Conservation (phyloP, 2,329 filamentous ascomycete genomes). For the Claviceps sp. region DNA sequence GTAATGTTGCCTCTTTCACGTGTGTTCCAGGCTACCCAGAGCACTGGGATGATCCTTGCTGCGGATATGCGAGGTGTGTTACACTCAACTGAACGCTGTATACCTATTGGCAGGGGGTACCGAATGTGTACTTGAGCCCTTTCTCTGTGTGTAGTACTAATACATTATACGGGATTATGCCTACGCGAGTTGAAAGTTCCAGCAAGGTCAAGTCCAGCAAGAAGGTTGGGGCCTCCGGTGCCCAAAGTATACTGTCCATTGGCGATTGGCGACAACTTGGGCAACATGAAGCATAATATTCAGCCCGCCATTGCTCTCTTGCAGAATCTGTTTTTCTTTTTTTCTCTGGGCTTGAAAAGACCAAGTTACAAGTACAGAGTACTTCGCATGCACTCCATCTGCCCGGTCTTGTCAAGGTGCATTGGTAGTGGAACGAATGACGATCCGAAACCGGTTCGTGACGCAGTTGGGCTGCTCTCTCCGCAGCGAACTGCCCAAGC, state of each 20-base stretch:
- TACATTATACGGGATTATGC: background rate
- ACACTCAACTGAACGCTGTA: background rate
- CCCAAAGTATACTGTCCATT: background rate
- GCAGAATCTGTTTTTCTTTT: background rate
- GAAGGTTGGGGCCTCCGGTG: background rate
- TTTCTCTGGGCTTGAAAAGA: background rate
- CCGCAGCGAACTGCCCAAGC: background rate
- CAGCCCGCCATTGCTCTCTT: background rate
- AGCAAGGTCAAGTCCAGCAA: background rate
- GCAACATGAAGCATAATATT: background rate
- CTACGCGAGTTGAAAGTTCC: background rate
- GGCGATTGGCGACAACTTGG: background rate
- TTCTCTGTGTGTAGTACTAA: background rate
- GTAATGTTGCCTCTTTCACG: background rate
- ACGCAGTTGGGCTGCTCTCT: background rate
- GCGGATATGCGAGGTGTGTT: background rate
- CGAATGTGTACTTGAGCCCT: background rate
- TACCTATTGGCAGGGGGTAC: background rate
- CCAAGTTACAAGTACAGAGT: background rate
- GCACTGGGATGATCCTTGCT: slow-evolving; percentile 1
- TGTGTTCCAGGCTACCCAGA: background rate
- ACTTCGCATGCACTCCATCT: background rate
- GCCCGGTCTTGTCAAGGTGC: background rate
- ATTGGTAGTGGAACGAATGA: background rate
- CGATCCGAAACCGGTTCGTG: background rate